These are phyloP conservation scores for Pseudozyma thailandica DNA, from an alignment of 1,284 basidiomycete genomes.

Conservation along the genomic window DNA sequence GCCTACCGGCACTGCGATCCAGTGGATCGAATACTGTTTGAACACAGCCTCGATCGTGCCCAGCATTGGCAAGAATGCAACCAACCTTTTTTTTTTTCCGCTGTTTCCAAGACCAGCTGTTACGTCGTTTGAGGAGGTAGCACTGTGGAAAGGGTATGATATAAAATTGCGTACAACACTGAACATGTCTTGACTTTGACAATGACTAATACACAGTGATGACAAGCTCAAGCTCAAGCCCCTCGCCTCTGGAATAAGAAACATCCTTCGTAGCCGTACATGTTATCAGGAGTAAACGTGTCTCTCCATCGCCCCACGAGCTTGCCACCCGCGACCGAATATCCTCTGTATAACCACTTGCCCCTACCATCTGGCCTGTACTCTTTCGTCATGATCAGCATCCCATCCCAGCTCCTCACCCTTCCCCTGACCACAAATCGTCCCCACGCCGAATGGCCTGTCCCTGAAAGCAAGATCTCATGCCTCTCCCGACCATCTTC, in stretches of 20 bases:
- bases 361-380: slow-evolving; percentile 71
- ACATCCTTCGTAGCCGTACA: slow-evolving; percentile 67
- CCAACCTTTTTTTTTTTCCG: too few relatives aligned
- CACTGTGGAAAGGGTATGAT: neutral
- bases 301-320: slow-evolving; percentile 69
- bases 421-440: slow-evolving; percentile 71
- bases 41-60: too few relatives aligned
- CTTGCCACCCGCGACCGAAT: slow-evolving; percentile 59
- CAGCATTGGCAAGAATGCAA: too few relatives aligned
- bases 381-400: slow-evolving; percentile 71
- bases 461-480: slow-evolving; percentile 70
- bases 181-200: too few relatives aligned
- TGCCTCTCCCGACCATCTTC: slow-evolving; percentile 55
- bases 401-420: slow-evolving; percentile 72
- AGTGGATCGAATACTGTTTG: too few relatives aligned
- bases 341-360: slow-evolving; percentile 72
- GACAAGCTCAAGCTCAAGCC: slow-evolving; percentile 3
- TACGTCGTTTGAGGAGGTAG: too few relatives aligned
- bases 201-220: too few relatives aligned
- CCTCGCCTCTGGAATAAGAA: slow-evolving; percentile 45
- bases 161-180: neutral
- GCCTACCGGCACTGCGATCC: too few relatives aligned
- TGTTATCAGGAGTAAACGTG: slow-evolving; percentile 68
- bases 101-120: too few relatives aligned
- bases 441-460: slow-evolving; percentile 72